Percentiles rank a stretch among this genome's conserved stretches.
These are phyloP conservation scores for Capsicum chinense DNA, from an alignment of 257 asterid genomes.

Conservation along the genomic window DNA sequence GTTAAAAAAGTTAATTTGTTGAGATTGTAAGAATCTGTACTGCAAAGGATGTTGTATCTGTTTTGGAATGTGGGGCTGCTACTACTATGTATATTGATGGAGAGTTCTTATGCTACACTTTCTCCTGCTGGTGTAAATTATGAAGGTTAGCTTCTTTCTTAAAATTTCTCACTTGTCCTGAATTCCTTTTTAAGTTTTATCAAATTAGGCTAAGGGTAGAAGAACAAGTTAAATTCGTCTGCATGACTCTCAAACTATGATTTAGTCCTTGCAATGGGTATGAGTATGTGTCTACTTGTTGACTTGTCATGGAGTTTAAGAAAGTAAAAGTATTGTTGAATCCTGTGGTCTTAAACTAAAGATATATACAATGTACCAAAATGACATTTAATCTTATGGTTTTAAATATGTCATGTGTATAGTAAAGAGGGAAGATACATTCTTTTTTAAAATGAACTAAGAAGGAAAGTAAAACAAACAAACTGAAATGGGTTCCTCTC, in stretches of 20 bases:
- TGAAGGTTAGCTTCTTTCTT: slow-evolving; percentile 69
- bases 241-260: background rate
- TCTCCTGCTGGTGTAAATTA: slow-evolving; percentile 96
- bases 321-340: no score
- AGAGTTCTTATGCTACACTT: slow-evolving; percentile 71
- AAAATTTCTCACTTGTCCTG: slow-evolving; percentile 12
- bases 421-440: no score
- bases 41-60: slow-evolving; percentile 54
- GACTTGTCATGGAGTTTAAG: no score
- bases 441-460: no score
- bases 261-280: background rate
- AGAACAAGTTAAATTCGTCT: slow-evolving; percentile 12
- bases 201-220: background rate
- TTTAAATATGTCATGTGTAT: no score
- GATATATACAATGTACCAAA: no score
- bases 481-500: background rate
- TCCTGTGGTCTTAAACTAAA: no score
- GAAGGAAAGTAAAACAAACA: no score
- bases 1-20: slow-evolving; percentile 39
- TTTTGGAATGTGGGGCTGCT: slow-evolving; percentile 53
- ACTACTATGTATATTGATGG: slow-evolving; percentile 50
- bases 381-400: no score
- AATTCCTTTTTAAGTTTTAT: background rate
- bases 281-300: background rate
- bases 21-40: slow-evolving; percentile 35